Percentiles rank a stretch among this genome's conserved stretches.
phyloP scores from a whole-genome alignment of 805 yeast species.

The Brettanomyces custersianus region DNA sequence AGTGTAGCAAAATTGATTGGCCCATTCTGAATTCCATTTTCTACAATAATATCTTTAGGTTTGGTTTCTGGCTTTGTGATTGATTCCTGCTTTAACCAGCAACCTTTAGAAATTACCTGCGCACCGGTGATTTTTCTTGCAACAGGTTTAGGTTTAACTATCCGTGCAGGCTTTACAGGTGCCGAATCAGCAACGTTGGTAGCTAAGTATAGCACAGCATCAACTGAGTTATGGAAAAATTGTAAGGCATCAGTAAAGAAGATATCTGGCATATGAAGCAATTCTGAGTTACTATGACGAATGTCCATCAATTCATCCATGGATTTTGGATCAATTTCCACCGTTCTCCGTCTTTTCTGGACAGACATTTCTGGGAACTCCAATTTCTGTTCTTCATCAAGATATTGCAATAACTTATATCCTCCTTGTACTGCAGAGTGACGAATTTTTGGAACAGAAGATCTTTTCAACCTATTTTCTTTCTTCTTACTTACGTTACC shows the following conservation, averaged over 20 bases:
- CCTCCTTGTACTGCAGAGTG: slow-evolving; percentile 1
- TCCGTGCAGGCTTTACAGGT: too few relatives aligned
- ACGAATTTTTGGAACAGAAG: background rate
- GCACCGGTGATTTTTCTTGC: too few relatives aligned
- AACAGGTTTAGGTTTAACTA: too few relatives aligned
- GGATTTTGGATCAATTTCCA: background rate
- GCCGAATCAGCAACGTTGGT: slow-evolving; percentile 11
- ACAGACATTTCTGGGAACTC: background rate
- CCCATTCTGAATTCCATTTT: too few relatives aligned
- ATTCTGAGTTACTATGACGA: slow-evolving; percentile 24
- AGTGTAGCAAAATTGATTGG: too few relatives aligned
- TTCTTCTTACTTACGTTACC: background rate
- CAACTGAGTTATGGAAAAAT: slow-evolving; percentile 37
- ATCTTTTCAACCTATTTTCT: background rate
- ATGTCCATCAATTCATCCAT: slow-evolving; percentile 26
- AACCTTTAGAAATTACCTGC: too few relatives aligned
- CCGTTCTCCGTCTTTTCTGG: background rate
- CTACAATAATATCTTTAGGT: too few relatives aligned
- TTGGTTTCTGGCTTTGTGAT: too few relatives aligned
- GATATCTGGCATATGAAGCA: slow-evolving; percentile 27
- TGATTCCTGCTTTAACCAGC: too few relatives aligned
- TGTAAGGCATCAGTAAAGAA: slow-evolving; percentile 32
- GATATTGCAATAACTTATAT: background rate
- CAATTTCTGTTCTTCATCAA: background rate
- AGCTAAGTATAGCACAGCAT: slow-evolving; percentile 29